Evolutionary conservation across 2,329 filamentous ascomycete species (phyloP), one percentile per base, ranked within the genome.

Genomic region (Pseudocercospora ulei): DNA sequence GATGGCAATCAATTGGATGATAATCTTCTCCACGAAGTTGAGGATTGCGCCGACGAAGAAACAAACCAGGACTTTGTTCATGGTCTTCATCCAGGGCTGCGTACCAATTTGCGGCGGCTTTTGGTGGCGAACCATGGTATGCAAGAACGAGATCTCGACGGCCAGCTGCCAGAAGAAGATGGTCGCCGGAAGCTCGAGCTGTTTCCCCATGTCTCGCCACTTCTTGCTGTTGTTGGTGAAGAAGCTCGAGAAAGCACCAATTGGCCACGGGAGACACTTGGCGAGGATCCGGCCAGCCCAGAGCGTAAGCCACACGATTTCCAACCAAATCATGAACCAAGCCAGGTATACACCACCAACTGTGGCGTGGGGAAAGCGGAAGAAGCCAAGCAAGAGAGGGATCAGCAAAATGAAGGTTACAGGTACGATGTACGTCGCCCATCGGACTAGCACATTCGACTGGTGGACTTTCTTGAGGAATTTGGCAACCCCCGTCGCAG

Each of bases 241-340:
- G 3, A 88, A 67, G 53, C 78, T 83, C 3, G 84, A 78, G 9
- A 82, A 41, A 1, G 80, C 52, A 1, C 75, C 73, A 25, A 80
- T 70, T 0, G 72, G 67, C 51, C 67, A 73, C 1, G 79, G 78
- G 6, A 82, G 65, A 37, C 66, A 69, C 60, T 81, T 81, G 5
- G 78, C 72, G 8, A 78, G 64, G 33, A 82, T 71, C 62, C 45
- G 44, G 19, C 75, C 80, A 12, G 80, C 79, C 88, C 88, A 96
- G 0, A 95, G 69, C 0, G 85, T 85, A 47, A 88, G 70, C 88
- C 88, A 96, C 16, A 95, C 72, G 26, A 94, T 84, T 61, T 94
- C 83, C 11, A 95, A 71, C 88, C 88, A 96, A 46, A 95, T 85
- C 18, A 82, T 82, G 56, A 96, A 95, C 88, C 88, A 96, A 43